Conservation (phyloP, 202 grass and related monocot species). For the Miscanthus sacchariflorus region DNA sequence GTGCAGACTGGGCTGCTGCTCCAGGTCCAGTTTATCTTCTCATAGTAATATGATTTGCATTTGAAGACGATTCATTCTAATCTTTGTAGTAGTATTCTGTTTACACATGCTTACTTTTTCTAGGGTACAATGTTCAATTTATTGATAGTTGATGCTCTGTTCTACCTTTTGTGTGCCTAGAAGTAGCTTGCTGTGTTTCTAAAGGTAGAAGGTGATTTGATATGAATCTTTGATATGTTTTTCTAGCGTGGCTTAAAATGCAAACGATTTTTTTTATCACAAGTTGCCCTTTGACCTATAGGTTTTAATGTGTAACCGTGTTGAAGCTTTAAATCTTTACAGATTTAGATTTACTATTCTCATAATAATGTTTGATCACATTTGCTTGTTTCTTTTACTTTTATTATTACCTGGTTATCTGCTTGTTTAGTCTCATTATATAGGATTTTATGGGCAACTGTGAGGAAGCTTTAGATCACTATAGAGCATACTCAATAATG, state of each 20-base stretch:
- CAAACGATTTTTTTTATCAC: background rate
- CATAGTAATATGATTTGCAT: background rate
- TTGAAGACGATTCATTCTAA: background rate
- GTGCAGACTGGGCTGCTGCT: conserved; percentile 46
- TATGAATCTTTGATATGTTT: background rate
- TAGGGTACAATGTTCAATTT: background rate
- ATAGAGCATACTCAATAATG: too few relatives aligned
- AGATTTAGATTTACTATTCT: background rate
- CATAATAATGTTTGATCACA: too few relatives aligned
- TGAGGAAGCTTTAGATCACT: too few relatives aligned
- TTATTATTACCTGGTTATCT: too few relatives aligned
- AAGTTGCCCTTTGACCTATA: background rate
- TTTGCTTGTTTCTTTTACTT: too few relatives aligned
- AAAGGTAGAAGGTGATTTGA: background rate
- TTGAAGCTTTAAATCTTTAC: background rate
- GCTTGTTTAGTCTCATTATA: too few relatives aligned
- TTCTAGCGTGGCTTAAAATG: background rate
- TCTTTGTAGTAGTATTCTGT: background rate
- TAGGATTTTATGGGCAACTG: too few relatives aligned
- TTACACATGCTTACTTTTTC: background rate
- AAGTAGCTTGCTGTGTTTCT: background rate
- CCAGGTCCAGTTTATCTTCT: conserved; percentile 40
- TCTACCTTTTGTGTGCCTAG: background rate
- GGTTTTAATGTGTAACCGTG: too few relatives aligned
- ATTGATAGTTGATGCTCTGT: background rate